Conservation (phyloP, 306 rosid genomes). For the Crotalaria pallida region DNA sequence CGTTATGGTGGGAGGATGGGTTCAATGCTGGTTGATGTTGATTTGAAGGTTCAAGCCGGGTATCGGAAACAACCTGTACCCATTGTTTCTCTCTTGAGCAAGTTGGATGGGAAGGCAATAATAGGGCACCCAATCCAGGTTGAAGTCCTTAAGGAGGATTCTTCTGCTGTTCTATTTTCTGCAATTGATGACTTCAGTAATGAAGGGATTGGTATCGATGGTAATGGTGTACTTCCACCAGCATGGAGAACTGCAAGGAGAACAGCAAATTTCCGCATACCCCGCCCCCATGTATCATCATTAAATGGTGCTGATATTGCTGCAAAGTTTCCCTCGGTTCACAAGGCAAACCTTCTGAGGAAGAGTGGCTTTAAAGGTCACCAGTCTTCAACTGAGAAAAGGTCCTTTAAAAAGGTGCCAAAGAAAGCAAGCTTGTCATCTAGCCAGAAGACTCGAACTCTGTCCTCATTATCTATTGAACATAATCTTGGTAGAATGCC, state of each 20-base stretch:
- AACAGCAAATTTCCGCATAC: conserved; percentile 85
- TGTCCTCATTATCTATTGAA: conserved; percentile 72
- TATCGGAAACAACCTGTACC: conserved; percentile 85
- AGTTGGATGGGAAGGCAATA: conserved; percentile 82
- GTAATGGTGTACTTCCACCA: conserved; percentile 63
- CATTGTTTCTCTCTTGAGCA: conserved; percentile 83
- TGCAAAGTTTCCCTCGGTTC: conserved; percentile 41
- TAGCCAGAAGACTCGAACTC: conserved; percentile 92
- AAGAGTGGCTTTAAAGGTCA: conserved; percentile 33
- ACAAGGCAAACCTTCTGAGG: conserved; percentile 46
- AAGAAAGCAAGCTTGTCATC: conserved; percentile 70
- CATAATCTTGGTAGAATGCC: conserved; percentile 52
- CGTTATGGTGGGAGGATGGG: conserved; percentile 51
- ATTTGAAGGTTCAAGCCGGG: conserved; percentile 84
- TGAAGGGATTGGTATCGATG: conserved; percentile 55
- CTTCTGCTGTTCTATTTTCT: conserved; percentile 55
- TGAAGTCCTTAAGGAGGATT: conserved; percentile 74
- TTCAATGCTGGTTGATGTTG: conserved; percentile 66
- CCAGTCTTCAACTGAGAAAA: conserved; percentile 45
- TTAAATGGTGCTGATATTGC: conserved; percentile 53
- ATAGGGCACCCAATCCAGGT: conserved; percentile 91
- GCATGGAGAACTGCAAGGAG: conserved; percentile 99
- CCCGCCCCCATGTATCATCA: conserved; percentile 65
- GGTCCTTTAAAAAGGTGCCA: conserved; percentile 45
- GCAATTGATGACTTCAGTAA: conserved; percentile 48